Evolutionary conservation across 495 filamentous ascomycete genomes (phyloP).

Genomic region (Monascus purpureus): DNA sequence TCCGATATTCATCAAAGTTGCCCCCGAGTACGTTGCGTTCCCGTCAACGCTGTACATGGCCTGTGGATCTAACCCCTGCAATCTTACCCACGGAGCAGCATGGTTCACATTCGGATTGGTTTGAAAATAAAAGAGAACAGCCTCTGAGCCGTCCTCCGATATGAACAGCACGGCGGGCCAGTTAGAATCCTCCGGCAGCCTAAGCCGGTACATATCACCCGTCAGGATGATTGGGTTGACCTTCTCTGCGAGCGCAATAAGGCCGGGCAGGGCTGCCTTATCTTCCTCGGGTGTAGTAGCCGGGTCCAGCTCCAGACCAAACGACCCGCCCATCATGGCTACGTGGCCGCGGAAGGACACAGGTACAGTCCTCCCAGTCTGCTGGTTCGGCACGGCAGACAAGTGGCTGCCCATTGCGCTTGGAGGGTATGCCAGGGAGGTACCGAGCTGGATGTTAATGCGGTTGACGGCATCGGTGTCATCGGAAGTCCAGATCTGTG

Average conservation of each 20-base stretch:
- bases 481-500: slow-evolving; percentile 44
- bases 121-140: slow-evolving; percentile 38
- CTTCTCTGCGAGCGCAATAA: slow-evolving; percentile 32
- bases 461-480: slow-evolving; percentile 40
- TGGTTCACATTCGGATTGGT: slow-evolving; percentile 28
- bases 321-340: slow-evolving; percentile 45
- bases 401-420: slow-evolving; percentile 44
- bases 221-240: slow-evolving; percentile 36
- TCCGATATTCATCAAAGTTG: slow-evolving; percentile 36
- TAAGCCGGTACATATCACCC: slow-evolving; percentile 37
- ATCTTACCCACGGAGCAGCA: slow-evolving; percentile 23
- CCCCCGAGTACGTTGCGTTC: slow-evolving; percentile 26
- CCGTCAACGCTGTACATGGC: slow-evolving; percentile 29
- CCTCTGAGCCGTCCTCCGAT: slow-evolving; percentile 23
- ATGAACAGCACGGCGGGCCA: slow-evolving; percentile 41
- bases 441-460: slow-evolving; percentile 41
- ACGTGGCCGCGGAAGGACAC: slow-evolving; percentile 39
- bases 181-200: slow-evolving; percentile 36
- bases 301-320: slow-evolving; percentile 40
- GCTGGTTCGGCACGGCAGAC: slow-evolving; percentile 37
- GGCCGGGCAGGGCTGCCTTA: slow-evolving; percentile 25
- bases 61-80: slow-evolving; percentile 30
- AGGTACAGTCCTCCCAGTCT: slow-evolving; percentile 32
- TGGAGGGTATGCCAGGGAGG: slow-evolving; percentile 38
- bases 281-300: slow-evolving; percentile 26